Base-by-base conservation (phyloP, 169 alveolate genomes). In the Plasmodium gaboni region DNA sequence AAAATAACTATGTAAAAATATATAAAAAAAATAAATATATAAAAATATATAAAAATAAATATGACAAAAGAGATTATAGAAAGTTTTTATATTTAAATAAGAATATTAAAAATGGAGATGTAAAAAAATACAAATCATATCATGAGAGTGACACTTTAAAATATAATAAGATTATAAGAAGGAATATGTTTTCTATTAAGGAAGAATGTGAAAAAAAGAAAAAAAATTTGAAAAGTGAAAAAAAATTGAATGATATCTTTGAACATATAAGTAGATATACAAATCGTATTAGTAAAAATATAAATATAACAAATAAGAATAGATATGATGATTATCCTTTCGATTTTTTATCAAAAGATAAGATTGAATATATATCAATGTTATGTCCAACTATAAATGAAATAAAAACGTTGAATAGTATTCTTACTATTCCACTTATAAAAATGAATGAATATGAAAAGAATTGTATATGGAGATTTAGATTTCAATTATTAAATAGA, bases 401-500 rank as follows among this genome's bases (percentile, higher is more conserved):
- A 42, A 83, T 83, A 17, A 83, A 69, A 83, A 83, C 70, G 12
- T 57, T 83, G 8, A 83, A 55, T 51, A 55, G 72, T 10, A 76
- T 88, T 22, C 51, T 64, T 32, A 80, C 69, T 17, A 57, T 73
- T 4, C 60, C 67, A n/a, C 44, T 88, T 26, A 19, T 68, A 3
- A 73, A 92, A 55, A 69, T 89, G 46, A 88, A 88, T 69, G 88
- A 89, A 8, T 24, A 60, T 12, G 91, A 89, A 38, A 93, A 92
- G 46, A 48, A 28, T 24, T 68, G 92, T 50, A 32, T 93, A 42
- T 93, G 94, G 93, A 74, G 70, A 13, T 93, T 86, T 61, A 70
- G 87, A 32, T 87, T 68, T 4, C 91, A 72, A 2, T 46, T 93
- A 60, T 28, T 91, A 15, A 88, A 72, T 50, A 57, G 89, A 17